phyloP scores from a whole-genome alignment of 202 grass and related monocot genomes.

The Eragrostis tef region DNA sequence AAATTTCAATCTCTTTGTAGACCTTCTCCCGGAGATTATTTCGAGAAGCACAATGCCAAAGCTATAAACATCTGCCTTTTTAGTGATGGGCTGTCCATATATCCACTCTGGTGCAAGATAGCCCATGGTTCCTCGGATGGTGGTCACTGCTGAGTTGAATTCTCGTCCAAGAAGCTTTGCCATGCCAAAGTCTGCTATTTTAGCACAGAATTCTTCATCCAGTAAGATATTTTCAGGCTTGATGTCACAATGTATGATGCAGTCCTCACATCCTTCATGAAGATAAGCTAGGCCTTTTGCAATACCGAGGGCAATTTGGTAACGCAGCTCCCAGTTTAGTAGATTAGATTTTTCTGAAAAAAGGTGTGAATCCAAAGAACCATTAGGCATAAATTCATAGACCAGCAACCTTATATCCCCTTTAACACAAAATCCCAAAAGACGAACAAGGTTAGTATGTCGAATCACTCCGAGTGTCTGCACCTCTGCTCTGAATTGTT shows the following conservation, averaged over 20 bases:
- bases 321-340: conserved; percentile 52
- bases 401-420: conserved; percentile 50
- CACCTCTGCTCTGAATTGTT: conserved; percentile 74
- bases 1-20: conserved; percentile 29
- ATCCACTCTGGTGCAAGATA: conserved; percentile 82
- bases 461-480: conserved; percentile 65
- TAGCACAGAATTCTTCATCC: conserved; percentile 55
- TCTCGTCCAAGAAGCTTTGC: conserved; percentile 69
- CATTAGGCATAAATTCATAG: conserved; percentile 68
- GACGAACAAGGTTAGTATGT: conserved; percentile 63
- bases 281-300: conserved; percentile 73
- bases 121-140: conserved; percentile 64
- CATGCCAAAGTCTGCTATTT: conserved; percentile 76
- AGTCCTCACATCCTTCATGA: conserved; percentile 63
- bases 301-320: conserved; percentile 51
- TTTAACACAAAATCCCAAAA: conserved; percentile 61
- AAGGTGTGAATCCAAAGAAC: conserved; percentile 59
- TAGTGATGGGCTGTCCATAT: conserved; percentile 61
- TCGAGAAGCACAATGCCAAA: conserved; percentile 75
- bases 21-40: conserved; percentile 67
- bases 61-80: conserved; percentile 69
- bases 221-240: conserved; percentile 77
- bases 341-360: conserved; percentile 43
- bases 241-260: conserved; percentile 77
- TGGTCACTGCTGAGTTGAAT: conserved; percentile 58